These are phyloP conservation scores for Epithele typhae DNA, from an alignment of 768 basidiomycete genomes.

Conservation along the genomic window DNA sequence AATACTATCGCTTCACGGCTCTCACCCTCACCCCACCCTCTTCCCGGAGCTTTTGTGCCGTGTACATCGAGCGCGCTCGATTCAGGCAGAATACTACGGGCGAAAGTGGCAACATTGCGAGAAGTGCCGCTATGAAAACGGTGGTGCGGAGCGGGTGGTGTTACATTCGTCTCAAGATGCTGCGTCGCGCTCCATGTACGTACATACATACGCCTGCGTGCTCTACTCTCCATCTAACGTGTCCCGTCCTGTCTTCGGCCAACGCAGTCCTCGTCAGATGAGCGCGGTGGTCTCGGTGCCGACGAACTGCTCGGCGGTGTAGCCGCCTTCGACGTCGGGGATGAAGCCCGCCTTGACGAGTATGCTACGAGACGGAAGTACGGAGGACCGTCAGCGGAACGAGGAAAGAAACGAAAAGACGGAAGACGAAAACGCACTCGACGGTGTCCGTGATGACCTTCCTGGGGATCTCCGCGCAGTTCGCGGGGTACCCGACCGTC, in stretches of 20 bases:
- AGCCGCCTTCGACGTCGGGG: slow-evolving; percentile 48
- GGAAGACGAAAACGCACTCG: slow-evolving; percentile 39
- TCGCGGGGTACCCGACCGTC: slow-evolving; percentile 70
- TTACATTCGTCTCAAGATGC: too few relatives aligned
- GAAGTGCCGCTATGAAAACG: too few relatives aligned
- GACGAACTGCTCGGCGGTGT: slow-evolving; percentile 54
- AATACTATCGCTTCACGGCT: too few relatives aligned
- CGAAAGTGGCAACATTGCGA: too few relatives aligned
- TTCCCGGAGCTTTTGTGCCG: too few relatives aligned
- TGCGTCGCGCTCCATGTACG: too few relatives aligned
- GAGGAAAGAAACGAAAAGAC: not conserved
- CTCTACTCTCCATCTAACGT: not conserved
- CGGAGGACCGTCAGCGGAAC: not conserved
- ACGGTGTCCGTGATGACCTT: slow-evolving; percentile 68
- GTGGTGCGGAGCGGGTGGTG: too few relatives aligned
- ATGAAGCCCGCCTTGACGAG: slow-evolving; percentile 78
- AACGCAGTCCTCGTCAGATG: slow-evolving; percentile 30
- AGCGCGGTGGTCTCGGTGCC: slow-evolving; percentile 49
- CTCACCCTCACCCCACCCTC: too few relatives aligned
- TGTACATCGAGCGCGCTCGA: too few relatives aligned
- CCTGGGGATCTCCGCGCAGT: slow-evolving; percentile 60
- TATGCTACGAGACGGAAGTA: slow-evolving; percentile 37
- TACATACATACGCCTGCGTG: too few relatives aligned
- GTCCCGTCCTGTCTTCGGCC: too few relatives aligned
- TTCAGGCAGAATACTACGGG: too few relatives aligned